Conservation (phyloP, 768 basidiomycete species). For the Hebeloma cylindrosporum region DNA sequence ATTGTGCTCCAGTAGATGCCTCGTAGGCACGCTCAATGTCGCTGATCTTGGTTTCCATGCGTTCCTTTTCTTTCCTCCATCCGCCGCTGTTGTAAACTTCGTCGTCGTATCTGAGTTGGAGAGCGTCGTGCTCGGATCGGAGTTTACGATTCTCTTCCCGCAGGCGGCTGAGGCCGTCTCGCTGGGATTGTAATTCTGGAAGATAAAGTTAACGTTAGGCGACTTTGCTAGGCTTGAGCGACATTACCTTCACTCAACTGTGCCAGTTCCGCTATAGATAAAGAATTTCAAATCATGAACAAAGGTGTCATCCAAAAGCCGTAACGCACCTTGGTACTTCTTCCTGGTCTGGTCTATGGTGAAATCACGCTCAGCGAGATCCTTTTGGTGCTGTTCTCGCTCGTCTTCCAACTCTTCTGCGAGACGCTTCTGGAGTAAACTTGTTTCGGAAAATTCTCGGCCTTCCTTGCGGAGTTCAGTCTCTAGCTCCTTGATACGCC, state of each 20-base stretch:
- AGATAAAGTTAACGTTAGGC: neutral
- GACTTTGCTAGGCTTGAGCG: neutral
- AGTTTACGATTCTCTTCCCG: constrained; percentile 81
- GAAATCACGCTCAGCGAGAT: constrained; percentile 79
- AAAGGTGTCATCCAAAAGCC: neutral
- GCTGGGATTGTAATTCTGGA: constrained; percentile 73
- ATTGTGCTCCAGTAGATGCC: constrained; percentile 64
- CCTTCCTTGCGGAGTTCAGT: constrained; percentile 64
- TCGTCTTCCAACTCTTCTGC: constrained; percentile 78
- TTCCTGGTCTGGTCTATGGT: constrained; percentile 77
- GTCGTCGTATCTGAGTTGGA: constrained; percentile 74
- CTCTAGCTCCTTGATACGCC: constrained; percentile 57
- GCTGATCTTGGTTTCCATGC: constrained; percentile 77
- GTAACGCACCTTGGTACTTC: constrained; percentile 72
- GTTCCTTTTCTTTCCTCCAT: constrained; percentile 89
- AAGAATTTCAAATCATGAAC: neutral
- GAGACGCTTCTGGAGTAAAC: constrained; percentile 63
- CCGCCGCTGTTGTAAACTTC: constrained; percentile 75
- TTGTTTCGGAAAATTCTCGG: constrained; percentile 66
- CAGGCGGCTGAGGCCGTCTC: constrained; percentile 70
- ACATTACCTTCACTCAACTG: constrained; percentile 79
- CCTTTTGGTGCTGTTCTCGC: constrained; percentile 75
- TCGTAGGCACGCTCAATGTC: constrained; percentile 79
- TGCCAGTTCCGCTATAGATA: constrained; percentile 62
- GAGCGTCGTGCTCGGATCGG: constrained; percentile 72